Evolutionary conservation across 345 rosid genomes (phyloP).

Genomic region (Linum usitatissimum): DNA sequence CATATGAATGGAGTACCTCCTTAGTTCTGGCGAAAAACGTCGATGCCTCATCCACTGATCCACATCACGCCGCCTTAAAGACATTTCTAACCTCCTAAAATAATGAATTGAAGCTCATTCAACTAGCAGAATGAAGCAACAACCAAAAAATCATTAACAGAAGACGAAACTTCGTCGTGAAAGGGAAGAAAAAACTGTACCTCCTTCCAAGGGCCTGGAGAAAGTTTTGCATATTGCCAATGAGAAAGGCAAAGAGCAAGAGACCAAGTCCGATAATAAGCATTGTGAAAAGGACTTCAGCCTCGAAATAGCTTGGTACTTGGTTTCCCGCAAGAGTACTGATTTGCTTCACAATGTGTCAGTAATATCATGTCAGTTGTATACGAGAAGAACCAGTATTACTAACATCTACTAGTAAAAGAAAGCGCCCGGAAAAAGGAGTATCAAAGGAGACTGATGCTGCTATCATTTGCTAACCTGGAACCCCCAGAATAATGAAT

Average conservation of each 20-base stretch:
- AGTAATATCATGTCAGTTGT: background rate
- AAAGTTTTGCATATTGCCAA: constrained; percentile 94
- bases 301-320: constrained; percentile 59
- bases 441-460: background rate
- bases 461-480: constrained; percentile 37
- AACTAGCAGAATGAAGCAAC: background rate
- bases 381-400: background rate
- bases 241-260: constrained; percentile 81
- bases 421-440: too few relatives aligned
- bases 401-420: background rate
- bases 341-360: constrained; percentile 56
- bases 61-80: constrained; percentile 76
- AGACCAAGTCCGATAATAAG: constrained; percentile 70
- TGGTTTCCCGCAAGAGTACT: constrained; percentile 92
- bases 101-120: background rate
- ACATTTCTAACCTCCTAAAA: constrained; percentile 70
- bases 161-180: background rate
- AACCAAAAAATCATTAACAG: too few relatives aligned
- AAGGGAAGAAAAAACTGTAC: constrained; percentile 22
- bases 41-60: constrained; percentile 97
- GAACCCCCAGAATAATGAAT: constrained; percentile 88
- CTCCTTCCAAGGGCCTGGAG: constrained; percentile 78
- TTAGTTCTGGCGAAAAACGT: constrained; percentile 50
- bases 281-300: constrained; percentile 90
- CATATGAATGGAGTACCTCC: constrained; percentile 29